phyloP scores from a whole-genome alignment of 768 basidiomycete genomes.

The Daedaleopsis nitida region DNA sequence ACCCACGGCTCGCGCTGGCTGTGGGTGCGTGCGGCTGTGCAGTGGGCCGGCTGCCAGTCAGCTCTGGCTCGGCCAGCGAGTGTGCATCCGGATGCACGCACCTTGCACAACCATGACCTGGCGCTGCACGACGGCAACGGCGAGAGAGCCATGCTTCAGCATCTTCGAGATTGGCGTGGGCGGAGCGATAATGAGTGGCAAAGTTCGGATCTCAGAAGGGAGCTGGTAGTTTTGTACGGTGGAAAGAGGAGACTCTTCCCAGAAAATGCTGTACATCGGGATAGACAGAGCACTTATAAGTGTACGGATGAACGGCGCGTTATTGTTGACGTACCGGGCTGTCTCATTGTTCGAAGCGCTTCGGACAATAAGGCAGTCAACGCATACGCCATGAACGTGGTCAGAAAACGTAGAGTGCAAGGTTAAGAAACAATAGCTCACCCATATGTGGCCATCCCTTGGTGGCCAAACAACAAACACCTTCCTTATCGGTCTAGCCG shows the following conservation, averaged over 20 bases:
- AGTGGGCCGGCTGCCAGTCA: too few species aligned
- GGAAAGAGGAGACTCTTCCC: neutral
- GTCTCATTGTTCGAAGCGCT: neutral
- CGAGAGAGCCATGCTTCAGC: slow-evolving; percentile 53
- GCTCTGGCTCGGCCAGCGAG: neutral
- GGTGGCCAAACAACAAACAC: neutral
- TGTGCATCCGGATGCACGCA: slow-evolving; percentile 26
- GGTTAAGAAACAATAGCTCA: neutral
- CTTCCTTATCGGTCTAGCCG: neutral
- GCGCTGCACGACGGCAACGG: slow-evolving; percentile 68
- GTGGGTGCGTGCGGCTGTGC: slow-evolving; percentile 58
- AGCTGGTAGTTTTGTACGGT: neutral
- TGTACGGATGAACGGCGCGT: neutral
- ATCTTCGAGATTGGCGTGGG: slow-evolving; percentile 1
- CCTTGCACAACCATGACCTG: slow-evolving; percentile 73
- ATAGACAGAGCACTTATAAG: neutral
- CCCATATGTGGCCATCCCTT: neutral
- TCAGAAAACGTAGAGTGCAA: neutral
- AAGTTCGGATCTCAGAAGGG: neutral
- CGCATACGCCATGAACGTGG: neutral
- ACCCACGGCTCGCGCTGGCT: slow-evolving; percentile 56
- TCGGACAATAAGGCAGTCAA: neutral
- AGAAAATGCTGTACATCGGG: neutral
- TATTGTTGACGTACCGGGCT: neutral
- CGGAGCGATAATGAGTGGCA: neutral